These are phyloP conservation scores for Leishmania gerbilli DNA, from an alignment of 208 protist genomes.

Conservation along the genomic window DNA sequence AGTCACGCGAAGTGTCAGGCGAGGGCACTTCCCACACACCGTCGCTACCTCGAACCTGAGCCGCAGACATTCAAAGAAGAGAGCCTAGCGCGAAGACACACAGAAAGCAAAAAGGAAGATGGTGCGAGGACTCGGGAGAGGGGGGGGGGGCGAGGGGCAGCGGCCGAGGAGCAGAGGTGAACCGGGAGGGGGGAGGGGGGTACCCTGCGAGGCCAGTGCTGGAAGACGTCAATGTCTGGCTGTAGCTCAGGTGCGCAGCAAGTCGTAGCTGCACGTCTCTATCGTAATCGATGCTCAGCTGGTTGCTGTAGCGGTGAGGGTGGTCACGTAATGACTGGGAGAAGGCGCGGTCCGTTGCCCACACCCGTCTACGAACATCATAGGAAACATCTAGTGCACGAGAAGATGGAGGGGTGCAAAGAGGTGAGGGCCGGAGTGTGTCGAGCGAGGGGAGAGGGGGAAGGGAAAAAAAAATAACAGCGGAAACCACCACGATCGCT, in stretches of 20 bases:
- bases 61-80: background rate
- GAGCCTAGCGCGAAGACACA: background rate
- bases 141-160: no score
- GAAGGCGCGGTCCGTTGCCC: background rate
- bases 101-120: background rate
- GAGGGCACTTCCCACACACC: background rate
- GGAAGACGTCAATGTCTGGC: background rate
- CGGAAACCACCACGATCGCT: background rate
- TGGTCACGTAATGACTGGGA: background rate
- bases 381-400: background rate
- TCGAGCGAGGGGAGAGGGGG: background rate
- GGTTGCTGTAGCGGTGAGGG: background rate
- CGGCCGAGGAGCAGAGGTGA: background rate
- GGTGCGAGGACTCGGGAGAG: background rate
- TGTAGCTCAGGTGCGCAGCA: background rate
- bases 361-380: background rate
- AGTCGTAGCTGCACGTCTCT: background rate
- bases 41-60: background rate
- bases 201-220: background rate
- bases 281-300: background rate
- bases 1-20: background rate
- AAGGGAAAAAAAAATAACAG: background rate
- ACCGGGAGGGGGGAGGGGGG: background rate
- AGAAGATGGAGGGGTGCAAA: background rate
- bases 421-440: background rate